These are phyloP conservation scores for Chaetomium olivaceum DNA, from an alignment of 2,329 filamentous ascomycete genomes.

Conservation along the genomic window DNA sequence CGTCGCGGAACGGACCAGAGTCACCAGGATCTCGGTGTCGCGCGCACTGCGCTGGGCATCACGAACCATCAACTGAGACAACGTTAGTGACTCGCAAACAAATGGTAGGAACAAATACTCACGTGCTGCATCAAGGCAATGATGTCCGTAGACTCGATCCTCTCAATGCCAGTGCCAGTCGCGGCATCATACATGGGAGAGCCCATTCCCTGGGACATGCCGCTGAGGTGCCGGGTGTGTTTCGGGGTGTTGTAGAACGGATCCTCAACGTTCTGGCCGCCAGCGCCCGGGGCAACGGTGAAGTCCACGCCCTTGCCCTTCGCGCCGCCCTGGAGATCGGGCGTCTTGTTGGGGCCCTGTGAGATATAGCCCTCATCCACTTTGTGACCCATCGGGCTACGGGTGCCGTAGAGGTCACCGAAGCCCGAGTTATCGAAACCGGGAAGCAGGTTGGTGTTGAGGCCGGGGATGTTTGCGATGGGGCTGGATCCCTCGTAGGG, in stretches of 20 bases:
- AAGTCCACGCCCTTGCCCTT: slow-evolving; percentile 61
- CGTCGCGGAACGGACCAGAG: slow-evolving; percentile 86
- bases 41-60: slow-evolving; percentile 95
- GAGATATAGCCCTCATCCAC: slow-evolving; percentile 91
- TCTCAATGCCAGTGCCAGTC: slow-evolving; percentile 82
- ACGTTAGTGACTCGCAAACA: slow-evolving; percentile 31
- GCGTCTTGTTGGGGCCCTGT: slow-evolving; percentile 60
- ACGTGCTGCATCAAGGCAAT: slow-evolving; percentile 96
- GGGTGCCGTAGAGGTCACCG: slow-evolving; percentile 48
- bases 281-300: slow-evolving; percentile 47
- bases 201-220: slow-evolving; percentile 86
- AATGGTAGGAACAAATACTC: slow-evolving; percentile 41
- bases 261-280: slow-evolving; percentile 57
- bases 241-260: slow-evolving; percentile 63
- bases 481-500: slow-evolving; percentile 67
- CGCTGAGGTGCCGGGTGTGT: slow-evolving; percentile 72
- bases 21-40: slow-evolving; percentile 94
- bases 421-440: slow-evolving; percentile 32
- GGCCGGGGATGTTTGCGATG: slow-evolving; percentile 54
- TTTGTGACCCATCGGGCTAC: slow-evolving; percentile 62
- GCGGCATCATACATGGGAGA: slow-evolving; percentile 89
- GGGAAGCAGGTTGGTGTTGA: slow-evolving; percentile 52
- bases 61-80: slow-evolving; percentile 75
- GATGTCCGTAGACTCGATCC: slow-evolving; percentile 94
- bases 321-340: slow-evolving; percentile 50